Evolutionary conservation across 371 early-diverging fungal species (phyloP), one percentile per base, ranked within the genome.

Genomic region (Mucor racemosus): DNA sequence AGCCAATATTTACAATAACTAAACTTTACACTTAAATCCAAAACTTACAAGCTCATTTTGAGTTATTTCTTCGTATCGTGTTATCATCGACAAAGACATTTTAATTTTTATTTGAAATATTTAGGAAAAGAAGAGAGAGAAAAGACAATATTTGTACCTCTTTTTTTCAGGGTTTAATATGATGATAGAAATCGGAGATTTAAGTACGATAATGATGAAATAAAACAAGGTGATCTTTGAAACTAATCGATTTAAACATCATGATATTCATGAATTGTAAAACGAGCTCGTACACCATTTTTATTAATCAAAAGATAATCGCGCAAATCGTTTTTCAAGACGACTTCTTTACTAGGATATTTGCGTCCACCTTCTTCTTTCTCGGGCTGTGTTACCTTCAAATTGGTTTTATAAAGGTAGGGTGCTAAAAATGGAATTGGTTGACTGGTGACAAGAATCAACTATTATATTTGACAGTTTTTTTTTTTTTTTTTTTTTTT

Each of bases 261-360:
- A 67, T 87, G 87, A 67, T 80, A 89, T 62, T 87, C 87, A 46
- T 85, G 81, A 34, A 87, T 84, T 10, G 82, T 78, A 41, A 86
- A 81, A 55, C 88, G 75, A 15, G 84, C 80, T 39, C 90, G 82
- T 61, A 75, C 60, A 17, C 88, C 87, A n/a, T 79, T 76, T 53
- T 84, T 72, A 72, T 90, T 90, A 58, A 90, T 84, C 39, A 90
- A 73, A 10, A 90, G 68, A 72, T 85, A 90, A 33, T 90, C 88
- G 34, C 75, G 80, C n/a, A 90, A 72, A 66, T 87, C 87, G 60
- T 88, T 90, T 60, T 87, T 87, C 41, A 82, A 58, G 7, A 54
- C 53, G 40, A 88, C 78, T 57, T 78, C 69, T 67, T 82, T 80
- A 74, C 86, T 82, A 3, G 84, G 83, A 58, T 77, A 67, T 46